Base-by-base conservation (phyloP, 192 early-diverging fungal genomes). In the Coemansia sp. region DNA sequence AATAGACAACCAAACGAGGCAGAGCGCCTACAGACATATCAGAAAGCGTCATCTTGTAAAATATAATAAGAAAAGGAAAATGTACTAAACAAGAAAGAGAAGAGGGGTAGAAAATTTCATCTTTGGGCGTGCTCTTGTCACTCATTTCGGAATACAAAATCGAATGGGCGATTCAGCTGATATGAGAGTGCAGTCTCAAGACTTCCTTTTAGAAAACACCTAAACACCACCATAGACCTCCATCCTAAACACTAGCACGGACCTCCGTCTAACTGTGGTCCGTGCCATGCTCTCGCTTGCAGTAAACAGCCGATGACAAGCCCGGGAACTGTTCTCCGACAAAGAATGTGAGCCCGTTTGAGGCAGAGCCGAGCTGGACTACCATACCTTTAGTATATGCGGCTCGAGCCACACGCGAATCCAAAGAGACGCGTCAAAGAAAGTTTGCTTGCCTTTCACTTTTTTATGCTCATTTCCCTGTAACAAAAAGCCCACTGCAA, bases 1-100 rank as follows among this genome's bases (percentile, higher is more conserved):
- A 58, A 38, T 58, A 58, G 8, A 58, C 18, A 8, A 58, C 45
- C 42, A 58, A 19, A 47, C 56, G 56, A 32, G 56, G 43, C 28
- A 58, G 43, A 47, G 25, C 12, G 48, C 25, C n/a, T 23, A 11
- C 25, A 5, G n/a, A 6, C 8, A 27, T 11, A 4, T 50, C 48
- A 40, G 35, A 11, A 16, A 16, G 35, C 14, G 35, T 35, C 33
- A 35, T 35, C 11, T 3, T 35, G 16, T 35, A 12, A 9, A 35
- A 35, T 11, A 11, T 35, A 9, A 1, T 11, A 14, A 35, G 10
- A 35, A 35, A 35, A n/a, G n/a, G n/a, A n/a, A n/a, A n/a, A n/a
- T n/a, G n/a, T n/a, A n/a, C n/a, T n/a, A n/a, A n/a, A n/a, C n/a
- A n/a, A n/a, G n/a, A n/a, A n/a, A n/a, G n/a, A n/a, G n/a, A n/a